Conservation (phyloP, 345 rosid genomes). For the Eucalyptus erythrocorys region DNA sequence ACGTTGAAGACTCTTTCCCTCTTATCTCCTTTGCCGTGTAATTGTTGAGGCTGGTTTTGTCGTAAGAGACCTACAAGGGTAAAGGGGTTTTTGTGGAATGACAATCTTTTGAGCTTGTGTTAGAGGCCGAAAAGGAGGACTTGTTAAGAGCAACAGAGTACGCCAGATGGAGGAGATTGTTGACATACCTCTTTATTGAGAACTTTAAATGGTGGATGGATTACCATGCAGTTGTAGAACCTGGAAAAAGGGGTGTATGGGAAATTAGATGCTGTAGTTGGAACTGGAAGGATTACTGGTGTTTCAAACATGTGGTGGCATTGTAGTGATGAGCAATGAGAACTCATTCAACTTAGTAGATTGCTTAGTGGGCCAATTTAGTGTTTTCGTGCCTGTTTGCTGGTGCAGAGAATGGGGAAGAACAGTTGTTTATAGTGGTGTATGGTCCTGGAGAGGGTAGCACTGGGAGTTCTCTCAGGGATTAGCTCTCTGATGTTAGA, state of each 20-base stretch:
- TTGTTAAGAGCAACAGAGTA: not conserved
- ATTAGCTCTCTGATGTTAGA: not conserved
- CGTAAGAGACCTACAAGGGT: not conserved
- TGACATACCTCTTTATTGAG: not conserved
- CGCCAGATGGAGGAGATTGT: not conserved
- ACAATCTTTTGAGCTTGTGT: not conserved
- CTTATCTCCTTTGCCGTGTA: rapidly evolving
- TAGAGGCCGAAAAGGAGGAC: not conserved
- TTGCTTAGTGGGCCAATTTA: not conserved
- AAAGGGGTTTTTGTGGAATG: not conserved
- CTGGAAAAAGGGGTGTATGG: not conserved
- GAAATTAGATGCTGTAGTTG: not conserved
- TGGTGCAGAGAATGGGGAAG: not conserved
- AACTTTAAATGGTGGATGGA: not conserved
- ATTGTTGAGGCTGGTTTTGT: not conserved
- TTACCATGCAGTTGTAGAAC: not conserved
- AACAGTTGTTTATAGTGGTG: not conserved
- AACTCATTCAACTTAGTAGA: not conserved
- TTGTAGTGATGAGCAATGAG: not conserved
- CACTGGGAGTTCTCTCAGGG: not conserved
- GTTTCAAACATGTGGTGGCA: not conserved
- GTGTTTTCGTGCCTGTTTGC: not conserved
- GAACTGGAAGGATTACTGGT: not conserved
- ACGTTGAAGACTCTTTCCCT: not conserved
- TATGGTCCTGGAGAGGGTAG: not conserved